Conservation (phyloP, 2,329 filamentous ascomycete species). For the Teratosphaeria viscida region DNA sequence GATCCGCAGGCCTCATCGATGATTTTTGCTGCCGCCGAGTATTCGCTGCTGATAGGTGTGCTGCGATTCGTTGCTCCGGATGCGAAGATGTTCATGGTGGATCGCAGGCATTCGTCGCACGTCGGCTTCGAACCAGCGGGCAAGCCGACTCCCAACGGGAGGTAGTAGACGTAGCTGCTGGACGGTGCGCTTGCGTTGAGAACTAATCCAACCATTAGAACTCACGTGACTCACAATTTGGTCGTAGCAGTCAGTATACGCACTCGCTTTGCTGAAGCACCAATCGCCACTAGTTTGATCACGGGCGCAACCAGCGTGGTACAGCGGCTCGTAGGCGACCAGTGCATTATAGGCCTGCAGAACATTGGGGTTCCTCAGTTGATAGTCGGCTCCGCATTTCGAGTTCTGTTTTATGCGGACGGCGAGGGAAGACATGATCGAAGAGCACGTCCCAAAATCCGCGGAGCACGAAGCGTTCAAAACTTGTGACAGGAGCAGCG, state of each 20-base stretch:
- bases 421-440: constrained; percentile 55
- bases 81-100: constrained; percentile 75
- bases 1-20: constrained; percentile 57
- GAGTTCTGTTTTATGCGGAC: constrained; percentile 48
- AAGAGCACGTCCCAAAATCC: constrained; percentile 53
- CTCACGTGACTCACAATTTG: no score
- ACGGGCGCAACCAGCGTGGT: constrained; percentile 62
- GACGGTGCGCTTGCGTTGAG: constrained; percentile 61
- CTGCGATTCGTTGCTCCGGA: constrained; percentile 54
- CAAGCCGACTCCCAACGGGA: constrained; percentile 66
- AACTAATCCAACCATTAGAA: constrained; percentile 23
- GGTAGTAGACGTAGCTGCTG: constrained; percentile 73
- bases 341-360: constrained; percentile 66
- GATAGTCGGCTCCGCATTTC: constrained; percentile 64
- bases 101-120: constrained; percentile 65
- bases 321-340: constrained; percentile 65
- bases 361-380: constrained; percentile 57
- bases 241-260: no score
- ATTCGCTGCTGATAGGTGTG: constrained; percentile 58
- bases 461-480: constrained; percentile 70
- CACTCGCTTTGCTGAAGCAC: constrained; percentile 67
- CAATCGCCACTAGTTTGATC: constrained; percentile 35
- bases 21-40: constrained; percentile 58
- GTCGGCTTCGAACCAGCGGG: constrained; percentile 57
- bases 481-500: constrained; percentile 61